These are phyloP conservation scores for Paecilomyces sp. DNA, from an alignment of 2,329 filamentous ascomycete genomes.

Conservation along the genomic window DNA sequence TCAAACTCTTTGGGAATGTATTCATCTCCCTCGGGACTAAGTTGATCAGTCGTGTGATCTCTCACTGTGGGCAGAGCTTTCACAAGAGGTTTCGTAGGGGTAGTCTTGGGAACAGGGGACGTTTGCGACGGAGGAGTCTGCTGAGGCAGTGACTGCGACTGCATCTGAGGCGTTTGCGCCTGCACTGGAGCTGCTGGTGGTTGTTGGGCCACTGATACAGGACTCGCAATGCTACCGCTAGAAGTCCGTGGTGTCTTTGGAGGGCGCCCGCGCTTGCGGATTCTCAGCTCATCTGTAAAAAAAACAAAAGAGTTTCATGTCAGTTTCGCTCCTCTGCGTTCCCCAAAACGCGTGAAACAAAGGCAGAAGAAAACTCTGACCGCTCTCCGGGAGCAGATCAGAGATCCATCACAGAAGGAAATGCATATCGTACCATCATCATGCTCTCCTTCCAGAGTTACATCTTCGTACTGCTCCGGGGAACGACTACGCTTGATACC, in stretches of 20 bases:
- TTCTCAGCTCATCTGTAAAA: constrained; percentile 32
- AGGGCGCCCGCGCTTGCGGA: constrained; percentile 44
- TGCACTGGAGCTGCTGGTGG: constrained; percentile 22
- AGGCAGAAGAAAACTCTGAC: constrained; percentile 23
- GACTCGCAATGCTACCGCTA: constrained; percentile 16
- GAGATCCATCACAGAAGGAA: constrained; percentile 23
- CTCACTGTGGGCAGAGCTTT: constrained; percentile 93
- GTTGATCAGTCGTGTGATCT: constrained; percentile 94
- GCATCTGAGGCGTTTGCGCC: constrained; percentile 34
- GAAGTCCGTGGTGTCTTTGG: constrained; percentile 40
- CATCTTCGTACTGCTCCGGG: constrained; percentile 58
- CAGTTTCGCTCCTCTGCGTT: neutral
- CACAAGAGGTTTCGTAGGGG: constrained; percentile 71
- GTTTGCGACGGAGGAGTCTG: constrained; percentile 49
- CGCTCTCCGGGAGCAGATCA: constrained; percentile 4
- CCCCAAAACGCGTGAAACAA: constrained; percentile 27
- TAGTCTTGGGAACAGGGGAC: constrained; percentile 63
- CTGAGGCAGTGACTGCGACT: constrained; percentile 27
- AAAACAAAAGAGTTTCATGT: constrained; percentile 7
- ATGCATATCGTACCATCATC: constrained; percentile 62
- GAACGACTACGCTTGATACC: constrained; percentile 76
- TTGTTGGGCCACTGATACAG: constrained; percentile 18
- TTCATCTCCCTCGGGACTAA: constrained; percentile 83
- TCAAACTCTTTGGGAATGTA: constrained; percentile 92
- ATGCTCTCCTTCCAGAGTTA: constrained; percentile 52